These are phyloP conservation scores for Fusarium xylarioides DNA, from an alignment of 2,329 filamentous ascomycete species.

Conservation along the genomic window DNA sequence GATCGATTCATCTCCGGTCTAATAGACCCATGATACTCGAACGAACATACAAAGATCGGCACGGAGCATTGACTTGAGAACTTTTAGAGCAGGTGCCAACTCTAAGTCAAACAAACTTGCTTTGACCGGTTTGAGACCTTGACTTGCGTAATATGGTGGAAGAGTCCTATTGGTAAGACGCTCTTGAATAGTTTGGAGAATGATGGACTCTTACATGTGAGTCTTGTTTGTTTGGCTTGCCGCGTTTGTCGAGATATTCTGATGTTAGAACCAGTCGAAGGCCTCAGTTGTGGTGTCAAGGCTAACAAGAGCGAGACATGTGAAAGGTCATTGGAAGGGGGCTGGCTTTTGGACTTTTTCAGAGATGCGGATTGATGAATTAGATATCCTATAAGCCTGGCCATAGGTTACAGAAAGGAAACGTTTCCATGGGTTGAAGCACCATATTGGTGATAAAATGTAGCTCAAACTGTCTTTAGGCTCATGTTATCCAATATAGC, in stretches of 20 bases:
- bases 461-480: no score
- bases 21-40: background rate
- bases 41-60: background rate
- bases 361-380: background rate
- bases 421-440: no score
- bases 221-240: background rate
- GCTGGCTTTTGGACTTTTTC: background rate
- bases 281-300: background rate
- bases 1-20: constrained; percentile 1
- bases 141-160: background rate
- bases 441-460: no score
- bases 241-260: background rate
- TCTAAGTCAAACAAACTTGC: constrained; percentile 18
- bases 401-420: background rate
- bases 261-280: background rate
- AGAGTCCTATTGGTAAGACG: background rate
- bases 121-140: constrained; percentile 24
- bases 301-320: background rate
- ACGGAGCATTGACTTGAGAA: background rate
- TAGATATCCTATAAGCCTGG: background rate
- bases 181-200: background rate
- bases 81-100: constrained; percentile 4
- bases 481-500: background rate
- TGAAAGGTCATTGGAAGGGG: background rate
- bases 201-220: background rate